These are phyloP conservation scores for Phytopythium aichiense DNA, from an alignment of 352 stramenopile genomes.

Conservation along the genomic window DNA sequence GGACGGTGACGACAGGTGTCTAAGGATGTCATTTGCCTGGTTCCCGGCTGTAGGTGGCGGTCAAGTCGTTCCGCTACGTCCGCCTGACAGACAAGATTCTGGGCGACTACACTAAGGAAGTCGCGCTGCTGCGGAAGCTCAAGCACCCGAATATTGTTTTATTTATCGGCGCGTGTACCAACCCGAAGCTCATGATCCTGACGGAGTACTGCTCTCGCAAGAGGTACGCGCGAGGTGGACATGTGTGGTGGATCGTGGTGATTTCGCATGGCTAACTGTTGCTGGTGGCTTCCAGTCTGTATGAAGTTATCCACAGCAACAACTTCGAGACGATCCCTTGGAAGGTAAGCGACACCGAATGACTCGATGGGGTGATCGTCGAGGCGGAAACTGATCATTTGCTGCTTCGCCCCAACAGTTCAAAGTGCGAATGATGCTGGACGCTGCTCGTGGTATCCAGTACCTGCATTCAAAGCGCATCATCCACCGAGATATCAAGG, in stretches of 20 bases:
- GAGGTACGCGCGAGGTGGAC: slow-evolving; percentile 36
- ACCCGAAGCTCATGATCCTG: slow-evolving; percentile 87
- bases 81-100: slow-evolving; percentile 87
- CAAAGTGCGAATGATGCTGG: slow-evolving; percentile 89
- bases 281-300: slow-evolving; percentile 41
- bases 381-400: neutral
- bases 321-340: slow-evolving; percentile 88
- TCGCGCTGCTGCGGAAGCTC: slow-evolving; percentile 80
- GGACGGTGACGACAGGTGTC: neutral
- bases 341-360: slow-evolving; percentile 47
- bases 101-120: slow-evolving; percentile 81
- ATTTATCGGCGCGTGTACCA: slow-evolving; percentile 88
- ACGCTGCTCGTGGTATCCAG: slow-evolving; percentile 83
- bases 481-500: slow-evolving; percentile 90
- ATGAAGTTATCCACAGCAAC: slow-evolving; percentile 87
- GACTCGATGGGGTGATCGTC: neutral
- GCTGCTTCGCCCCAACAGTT: slow-evolving; percentile 41
- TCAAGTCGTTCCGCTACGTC: slow-evolving; percentile 87
- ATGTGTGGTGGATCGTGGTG: too few species aligned
- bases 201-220: slow-evolving; percentile 89
- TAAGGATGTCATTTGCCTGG: neutral
- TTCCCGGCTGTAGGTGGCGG: slow-evolving; percentile 34
- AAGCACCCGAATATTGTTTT: slow-evolving; percentile 90
- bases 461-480: slow-evolving; percentile 86
- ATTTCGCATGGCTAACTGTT: too few species aligned